Conservation (phyloP, 305 asterid genomes). For the Rubia tinctorum region DNA sequence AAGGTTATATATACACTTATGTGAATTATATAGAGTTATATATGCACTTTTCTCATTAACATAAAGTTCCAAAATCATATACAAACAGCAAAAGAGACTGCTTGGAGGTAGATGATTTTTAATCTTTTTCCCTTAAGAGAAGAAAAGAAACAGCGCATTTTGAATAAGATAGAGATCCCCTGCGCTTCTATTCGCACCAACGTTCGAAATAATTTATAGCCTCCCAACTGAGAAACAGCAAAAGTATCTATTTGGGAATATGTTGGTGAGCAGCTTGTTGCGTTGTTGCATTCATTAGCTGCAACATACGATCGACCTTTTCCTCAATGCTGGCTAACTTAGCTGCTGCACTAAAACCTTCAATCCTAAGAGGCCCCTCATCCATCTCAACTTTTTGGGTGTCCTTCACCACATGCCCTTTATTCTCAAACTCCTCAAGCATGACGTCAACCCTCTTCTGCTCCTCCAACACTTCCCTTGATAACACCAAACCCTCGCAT, state of each 20-base stretch:
- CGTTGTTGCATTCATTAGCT: slow-evolving; percentile 1
- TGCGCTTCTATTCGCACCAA: not conserved
- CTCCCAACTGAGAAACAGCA: not conserved
- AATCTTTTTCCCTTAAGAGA: not conserved
- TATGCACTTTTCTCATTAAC: too few relatives aligned
- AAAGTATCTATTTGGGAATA: not conserved
- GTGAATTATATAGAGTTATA: too few relatives aligned
- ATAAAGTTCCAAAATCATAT: too few relatives aligned
- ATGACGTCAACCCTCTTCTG: not conserved
- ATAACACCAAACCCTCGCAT: not conserved
- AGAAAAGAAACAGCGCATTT: not conserved
- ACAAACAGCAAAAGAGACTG: not conserved
- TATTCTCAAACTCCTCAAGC: not conserved
- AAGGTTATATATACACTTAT: too few relatives aligned
- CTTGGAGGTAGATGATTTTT: too few relatives aligned
- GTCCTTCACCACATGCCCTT: not conserved
- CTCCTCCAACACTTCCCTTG: not conserved
- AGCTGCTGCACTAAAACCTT: not conserved
- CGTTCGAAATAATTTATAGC: not conserved
- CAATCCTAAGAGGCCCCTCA: not conserved
- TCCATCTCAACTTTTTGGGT: not conserved
- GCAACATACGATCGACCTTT: not conserved
- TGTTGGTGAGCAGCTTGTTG: not conserved
- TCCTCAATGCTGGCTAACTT: not conserved
- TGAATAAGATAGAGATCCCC: not conserved